These are phyloP conservation scores for Zangia roseola DNA, from an alignment of 768 basidiomycete genomes.

Conservation along the genomic window DNA sequence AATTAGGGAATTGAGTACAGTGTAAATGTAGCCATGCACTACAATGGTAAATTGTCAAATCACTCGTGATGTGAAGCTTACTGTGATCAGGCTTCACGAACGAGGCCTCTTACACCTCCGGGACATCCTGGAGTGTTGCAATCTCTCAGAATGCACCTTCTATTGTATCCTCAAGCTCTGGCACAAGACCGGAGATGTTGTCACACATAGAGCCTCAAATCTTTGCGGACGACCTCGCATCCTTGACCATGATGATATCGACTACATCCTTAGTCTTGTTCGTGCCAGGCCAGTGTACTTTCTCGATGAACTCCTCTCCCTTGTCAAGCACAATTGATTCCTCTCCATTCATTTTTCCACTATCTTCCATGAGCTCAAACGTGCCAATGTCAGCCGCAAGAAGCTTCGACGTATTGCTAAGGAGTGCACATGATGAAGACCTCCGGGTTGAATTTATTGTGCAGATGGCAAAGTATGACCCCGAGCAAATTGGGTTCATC, in stretches of 20 bases:
- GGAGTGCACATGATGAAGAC: too few species aligned
- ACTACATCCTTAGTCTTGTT: not conserved
- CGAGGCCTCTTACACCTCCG: too few species aligned
- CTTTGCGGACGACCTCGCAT: not conserved
- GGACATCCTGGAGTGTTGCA: too few species aligned
- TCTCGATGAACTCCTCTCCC: not conserved
- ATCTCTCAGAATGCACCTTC: too few species aligned
- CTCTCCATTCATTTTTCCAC: not conserved
- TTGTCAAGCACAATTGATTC: not conserved
- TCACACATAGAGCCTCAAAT: not conserved
- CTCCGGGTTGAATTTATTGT: not conserved
- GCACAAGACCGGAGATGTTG: too few species aligned
- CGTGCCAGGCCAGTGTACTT: not conserved
- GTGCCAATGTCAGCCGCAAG: not conserved
- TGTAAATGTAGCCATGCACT: too few species aligned
- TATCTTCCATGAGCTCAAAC: not conserved
- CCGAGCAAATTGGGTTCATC: not conserved
- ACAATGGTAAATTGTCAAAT: too few species aligned
- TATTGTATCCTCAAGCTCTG: too few species aligned
- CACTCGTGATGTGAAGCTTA: too few species aligned
- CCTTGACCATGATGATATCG: not conserved
- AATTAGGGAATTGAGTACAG: too few species aligned
- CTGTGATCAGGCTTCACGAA: too few species aligned
- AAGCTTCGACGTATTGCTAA: not conserved
- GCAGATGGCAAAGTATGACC: not conserved